phyloP scores from a whole-genome alignment of 352 stramenopile species.

The Phytopythium helicoides region DNA sequence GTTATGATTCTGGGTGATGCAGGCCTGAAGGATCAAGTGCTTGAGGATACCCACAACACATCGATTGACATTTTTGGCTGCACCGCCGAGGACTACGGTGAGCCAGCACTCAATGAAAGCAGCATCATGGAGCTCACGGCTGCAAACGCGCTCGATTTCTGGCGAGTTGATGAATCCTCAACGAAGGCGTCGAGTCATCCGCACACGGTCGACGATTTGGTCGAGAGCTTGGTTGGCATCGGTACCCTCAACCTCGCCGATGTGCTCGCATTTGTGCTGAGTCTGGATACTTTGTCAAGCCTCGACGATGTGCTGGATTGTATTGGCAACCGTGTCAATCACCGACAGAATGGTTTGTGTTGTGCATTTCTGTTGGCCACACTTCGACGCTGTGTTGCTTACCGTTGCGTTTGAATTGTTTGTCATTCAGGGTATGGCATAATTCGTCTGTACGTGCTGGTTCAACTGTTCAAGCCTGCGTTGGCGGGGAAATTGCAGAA shows the following conservation, averaged over 20 bases:
- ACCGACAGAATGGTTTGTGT: conserved; percentile 41
- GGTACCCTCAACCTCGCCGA: conserved; percentile 55
- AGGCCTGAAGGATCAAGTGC: conserved; percentile 26
- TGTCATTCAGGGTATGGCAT: conserved; percentile 36
- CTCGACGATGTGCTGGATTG: conserved; percentile 58
- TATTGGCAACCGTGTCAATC: conserved; percentile 43
- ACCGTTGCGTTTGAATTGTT: conserved; percentile 8
- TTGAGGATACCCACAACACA: conserved; percentile 12
- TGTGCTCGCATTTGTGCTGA: conserved; percentile 64
- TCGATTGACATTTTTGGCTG: conserved; percentile 68
- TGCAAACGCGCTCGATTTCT: conserved; percentile 11
- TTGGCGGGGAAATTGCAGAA: conserved; percentile 27
- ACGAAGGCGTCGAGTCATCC: conserved; percentile 9
- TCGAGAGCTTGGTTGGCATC: conserved; percentile 26
- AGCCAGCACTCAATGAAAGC: conserved; percentile 14
- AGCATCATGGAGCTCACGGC: background rate
- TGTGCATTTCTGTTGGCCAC: background rate
- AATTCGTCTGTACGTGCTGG: conserved; percentile 59
- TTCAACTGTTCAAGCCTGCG: conserved; percentile 55
- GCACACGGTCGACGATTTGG: conserved; percentile 28
- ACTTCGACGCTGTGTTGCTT: background rate
- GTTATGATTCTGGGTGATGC: conserved; percentile 40
- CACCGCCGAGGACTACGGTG: conserved; percentile 52
- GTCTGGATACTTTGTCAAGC: conserved; percentile 65
- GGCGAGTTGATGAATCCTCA: conserved; percentile 10